Evolutionary conservation across 2,329 filamentous ascomycete species (phyloP).

Genomic region (Leptosphaerulina australis): DNA sequence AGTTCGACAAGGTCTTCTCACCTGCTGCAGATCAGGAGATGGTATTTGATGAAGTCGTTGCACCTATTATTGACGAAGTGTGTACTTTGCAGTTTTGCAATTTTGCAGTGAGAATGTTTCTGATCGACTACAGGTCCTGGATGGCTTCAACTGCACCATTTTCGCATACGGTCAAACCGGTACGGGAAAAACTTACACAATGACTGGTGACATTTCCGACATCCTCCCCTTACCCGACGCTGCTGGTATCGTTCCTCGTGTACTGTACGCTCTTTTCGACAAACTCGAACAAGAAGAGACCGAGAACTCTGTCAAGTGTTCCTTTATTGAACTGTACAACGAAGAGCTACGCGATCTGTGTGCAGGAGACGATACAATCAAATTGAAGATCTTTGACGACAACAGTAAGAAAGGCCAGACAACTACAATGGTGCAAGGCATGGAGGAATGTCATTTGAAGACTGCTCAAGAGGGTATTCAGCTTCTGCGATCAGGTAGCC

Average conservation of each 20-base stretch:
- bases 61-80: conserved; percentile 91
- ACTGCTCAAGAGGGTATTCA: conserved; percentile 84
- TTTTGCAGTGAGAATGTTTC: background rate
- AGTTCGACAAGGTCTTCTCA: conserved; percentile 97
- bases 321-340: conserved; percentile 98
- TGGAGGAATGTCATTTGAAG: conserved; percentile 95
- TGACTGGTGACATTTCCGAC: conserved; percentile 97
- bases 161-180: conserved; percentile 98
- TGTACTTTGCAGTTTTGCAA: background rate
- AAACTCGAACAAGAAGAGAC: conserved; percentile 77
- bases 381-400: conserved; percentile 94
- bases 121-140: conserved; percentile 71
- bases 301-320: conserved; percentile 93
- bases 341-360: conserved; percentile 93
- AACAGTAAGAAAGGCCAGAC: conserved; percentile 82
- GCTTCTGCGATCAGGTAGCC: conserved; percentile 84
- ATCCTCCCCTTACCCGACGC: conserved; percentile 87
- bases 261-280: conserved; percentile 83
- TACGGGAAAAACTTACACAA: conserved; percentile 98
- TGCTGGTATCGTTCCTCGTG: conserved; percentile 93
- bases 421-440: conserved; percentile 89
- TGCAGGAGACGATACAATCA: conserved; percentile 77
- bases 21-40: conserved; percentile 91
- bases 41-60: conserved; percentile 94
- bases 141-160: conserved; percentile 96